phyloP scores from a whole-genome alignment of 1,139 yeast genomes.

The Wickerhamomyces sp. region DNA sequence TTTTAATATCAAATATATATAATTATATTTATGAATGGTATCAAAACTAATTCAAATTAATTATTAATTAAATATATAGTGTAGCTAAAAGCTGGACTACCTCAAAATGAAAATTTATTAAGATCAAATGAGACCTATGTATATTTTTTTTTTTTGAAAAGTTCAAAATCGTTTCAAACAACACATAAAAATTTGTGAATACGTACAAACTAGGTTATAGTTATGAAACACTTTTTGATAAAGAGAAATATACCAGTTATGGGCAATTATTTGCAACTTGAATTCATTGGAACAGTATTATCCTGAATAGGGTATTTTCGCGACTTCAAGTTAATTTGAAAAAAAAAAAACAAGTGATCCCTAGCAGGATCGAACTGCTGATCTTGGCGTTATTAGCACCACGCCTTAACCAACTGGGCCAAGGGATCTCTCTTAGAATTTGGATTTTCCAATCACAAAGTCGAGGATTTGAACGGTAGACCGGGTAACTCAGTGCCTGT shows the following conservation, averaged over 20 bases:
- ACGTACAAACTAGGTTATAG: too few species aligned
- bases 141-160: too few species aligned
- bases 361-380: slow-evolving; percentile 87
- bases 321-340: background rate
- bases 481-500: background rate
- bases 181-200: too few species aligned
- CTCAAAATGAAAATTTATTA: background rate
- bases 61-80: background rate
- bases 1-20: too few species aligned
- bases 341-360: slow-evolving; percentile 46
- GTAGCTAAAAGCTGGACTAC: background rate
- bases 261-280: too few species aligned
- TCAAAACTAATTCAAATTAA: too few species aligned
- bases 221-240: background rate
- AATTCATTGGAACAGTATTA: background rate
- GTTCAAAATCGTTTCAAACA: background rate
- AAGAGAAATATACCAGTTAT: too few species aligned
- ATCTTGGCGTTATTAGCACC: slow-evolving; percentile 82
- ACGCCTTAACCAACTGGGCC: slow-evolving; percentile 92
- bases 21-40: too few species aligned
- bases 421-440: slow-evolving; percentile 43
- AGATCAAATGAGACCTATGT: background rate
- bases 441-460: background rate
- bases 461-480: too few species aligned
- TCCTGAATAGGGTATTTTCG: background rate